These are phyloP conservation scores for Microbotryum lychnidis-dioicae DNA, from an alignment of 1,284 basidiomycete species.

Conservation along the genomic window DNA sequence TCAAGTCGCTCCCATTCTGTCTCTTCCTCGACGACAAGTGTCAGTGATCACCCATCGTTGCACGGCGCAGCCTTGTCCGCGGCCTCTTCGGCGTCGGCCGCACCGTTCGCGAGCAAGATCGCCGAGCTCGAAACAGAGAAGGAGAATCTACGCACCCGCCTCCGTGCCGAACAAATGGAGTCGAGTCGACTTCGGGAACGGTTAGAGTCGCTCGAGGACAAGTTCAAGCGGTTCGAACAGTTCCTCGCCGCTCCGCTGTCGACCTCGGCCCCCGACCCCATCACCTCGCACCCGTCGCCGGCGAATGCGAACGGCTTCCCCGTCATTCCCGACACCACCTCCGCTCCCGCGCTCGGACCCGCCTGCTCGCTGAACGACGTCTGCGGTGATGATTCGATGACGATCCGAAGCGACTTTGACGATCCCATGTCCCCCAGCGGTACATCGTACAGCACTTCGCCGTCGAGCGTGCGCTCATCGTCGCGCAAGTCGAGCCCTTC, in stretches of 20 bases:
- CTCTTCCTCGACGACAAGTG: neutral
- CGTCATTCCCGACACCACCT: neutral
- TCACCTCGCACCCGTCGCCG: neutral
- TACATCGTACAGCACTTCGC: too few species aligned
- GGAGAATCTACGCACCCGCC: constrained; percentile 19
- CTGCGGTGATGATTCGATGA: too few species aligned
- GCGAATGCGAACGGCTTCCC: neutral
- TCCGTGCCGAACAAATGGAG: constrained; percentile 18
- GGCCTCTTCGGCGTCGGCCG: too few species aligned
- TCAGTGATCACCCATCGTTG: neutral
- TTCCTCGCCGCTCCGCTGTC: neutral
- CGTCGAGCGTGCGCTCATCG: too few species aligned
- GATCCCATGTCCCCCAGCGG: too few species aligned
- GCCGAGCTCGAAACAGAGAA: constrained; percentile 28
- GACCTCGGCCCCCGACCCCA: neutral
- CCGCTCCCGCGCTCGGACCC: constrained; percentile 10
- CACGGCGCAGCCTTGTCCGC: neutral
- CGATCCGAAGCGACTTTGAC: too few species aligned
- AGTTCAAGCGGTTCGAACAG: constrained; percentile 4
- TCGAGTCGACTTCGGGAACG: constrained; percentile 13
- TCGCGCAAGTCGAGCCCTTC: too few species aligned
- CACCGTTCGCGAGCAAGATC: neutral
- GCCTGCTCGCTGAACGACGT: constrained; percentile 21
- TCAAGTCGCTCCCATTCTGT: neutral
- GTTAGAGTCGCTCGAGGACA: constrained; percentile 13